Evolutionary conservation across 345 rosid species (phyloP), one percentile per base, ranked within the genome.

Genomic region (Viola odorata): DNA sequence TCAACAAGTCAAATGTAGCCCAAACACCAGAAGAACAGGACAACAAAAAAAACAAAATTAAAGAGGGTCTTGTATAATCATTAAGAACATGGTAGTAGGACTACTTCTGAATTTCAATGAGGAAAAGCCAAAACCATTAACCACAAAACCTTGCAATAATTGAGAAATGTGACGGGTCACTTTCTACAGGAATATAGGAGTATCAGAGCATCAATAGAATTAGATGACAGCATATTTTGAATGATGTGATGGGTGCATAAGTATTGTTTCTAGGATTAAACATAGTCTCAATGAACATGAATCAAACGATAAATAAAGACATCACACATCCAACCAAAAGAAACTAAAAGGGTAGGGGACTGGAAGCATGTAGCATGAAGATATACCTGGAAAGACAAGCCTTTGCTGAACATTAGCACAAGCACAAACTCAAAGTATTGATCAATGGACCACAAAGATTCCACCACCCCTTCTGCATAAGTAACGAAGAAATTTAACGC

Each of bases 371-470:
- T 53, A 11, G 6, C 13, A 57, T 74, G 62, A 55, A 69, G 3
- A 50, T 57, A 73, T 79, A 87, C 97, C 97, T 94, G 99, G 70
- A 91, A 89, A 73, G 98, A 89, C 55, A 91, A 67, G 69, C 95
- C 97, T 3, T 97, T 94, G 84, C 99, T 89, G 89, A 94, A 89
- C 97, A 94, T 86, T 62, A 94, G 99, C 65, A 94, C 94, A 36
- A 94, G 87, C 37, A 94, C 95, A 69, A 94, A 89, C 87, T 87
- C 96, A 47, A 89, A 94, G 85, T 89, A 94, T 69, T 87, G 99
- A 78, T 94, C 99, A 59, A 94, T 94, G 66, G 99, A 94, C 99
- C 97, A 94, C 55, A 94, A 58, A 47, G 97, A 94, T 73, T 94
- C 99, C 37, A 89, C 99, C 60, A 71, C 97, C 41, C 99, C 99